A percentile compares a stretch with the other conserved stretches of the same genome.
These are phyloP conservation scores for Penicillium atrosanguineum DNA, from an alignment of 495 filamentous ascomycete genomes.

Conservation along the genomic window DNA sequence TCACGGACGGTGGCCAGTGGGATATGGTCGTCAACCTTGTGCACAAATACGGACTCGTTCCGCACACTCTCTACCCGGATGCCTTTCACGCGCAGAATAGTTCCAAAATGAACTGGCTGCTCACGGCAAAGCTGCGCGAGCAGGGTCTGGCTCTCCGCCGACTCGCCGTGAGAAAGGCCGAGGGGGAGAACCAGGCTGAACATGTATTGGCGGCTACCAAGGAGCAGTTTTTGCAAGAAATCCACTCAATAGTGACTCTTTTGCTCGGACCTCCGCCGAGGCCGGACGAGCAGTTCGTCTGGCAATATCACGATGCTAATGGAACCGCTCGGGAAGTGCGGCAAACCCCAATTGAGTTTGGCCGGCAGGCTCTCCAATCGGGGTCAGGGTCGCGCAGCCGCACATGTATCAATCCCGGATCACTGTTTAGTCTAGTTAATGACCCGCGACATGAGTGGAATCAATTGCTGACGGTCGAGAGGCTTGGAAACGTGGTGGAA, in stretches of 20 bases:
- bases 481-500: constrained; percentile 75
- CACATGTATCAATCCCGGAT: constrained; percentile 14
- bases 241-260: constrained; percentile 74
- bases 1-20: constrained; percentile 85
- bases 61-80: constrained; percentile 77
- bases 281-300: constrained; percentile 64
- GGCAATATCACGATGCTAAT: constrained; percentile 72
- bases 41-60: constrained; percentile 78
- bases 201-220: constrained; percentile 38
- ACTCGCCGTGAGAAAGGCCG: constrained; percentile 28
- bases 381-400: no score
- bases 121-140: constrained; percentile 86
- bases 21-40: constrained; percentile 90
- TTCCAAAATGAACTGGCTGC: constrained; percentile 63
- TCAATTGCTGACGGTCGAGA: constrained; percentile 67
- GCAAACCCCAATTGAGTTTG: constrained; percentile 65
- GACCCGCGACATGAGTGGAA: constrained; percentile 75
- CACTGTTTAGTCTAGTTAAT: constrained; percentile 75
- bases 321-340: constrained; percentile 56
- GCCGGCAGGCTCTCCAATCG: constrained; percentile 25
- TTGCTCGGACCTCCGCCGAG: constrained; percentile 74
- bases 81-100: constrained; percentile 71
- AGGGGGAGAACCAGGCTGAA: neutral
- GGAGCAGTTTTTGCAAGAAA: constrained; percentile 69
- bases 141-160: constrained; percentile 64